phyloP scores from a whole-genome alignment of 768 basidiomycete genomes.

The Gloeophyllum trabeum region DNA sequence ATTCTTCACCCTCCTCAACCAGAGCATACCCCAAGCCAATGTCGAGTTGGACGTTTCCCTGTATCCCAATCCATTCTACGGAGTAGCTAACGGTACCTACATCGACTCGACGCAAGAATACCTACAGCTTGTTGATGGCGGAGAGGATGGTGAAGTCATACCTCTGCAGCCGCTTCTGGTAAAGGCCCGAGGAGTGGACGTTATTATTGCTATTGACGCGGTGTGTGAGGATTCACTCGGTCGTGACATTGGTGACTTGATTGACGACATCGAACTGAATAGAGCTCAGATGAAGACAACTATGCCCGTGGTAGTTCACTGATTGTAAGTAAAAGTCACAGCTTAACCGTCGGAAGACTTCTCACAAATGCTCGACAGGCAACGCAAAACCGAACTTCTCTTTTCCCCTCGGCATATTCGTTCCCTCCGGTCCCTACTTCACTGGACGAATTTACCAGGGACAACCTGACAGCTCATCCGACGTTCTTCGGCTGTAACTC shows the following conservation, averaged over 20 bases:
- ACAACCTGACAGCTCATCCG: conserved; percentile 53
- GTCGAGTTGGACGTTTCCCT: conserved; percentile 3
- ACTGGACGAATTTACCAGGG: conserved; percentile 37
- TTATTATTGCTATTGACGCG: conserved; percentile 67
- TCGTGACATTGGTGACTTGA: not conserved
- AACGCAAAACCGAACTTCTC: conserved; percentile 36
- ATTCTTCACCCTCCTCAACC: not conserved
- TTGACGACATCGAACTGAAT: conserved; percentile 1
- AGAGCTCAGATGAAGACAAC: not conserved
- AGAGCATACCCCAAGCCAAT: not conserved
- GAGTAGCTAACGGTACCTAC: conserved; percentile 23
- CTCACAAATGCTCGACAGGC: conserved; percentile 21
- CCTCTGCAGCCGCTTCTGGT: conserved; percentile 67
- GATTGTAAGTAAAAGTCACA: not conserved
- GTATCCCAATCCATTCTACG: not conserved
- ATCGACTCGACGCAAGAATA: conserved; percentile 38
- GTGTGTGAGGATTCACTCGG: not conserved
- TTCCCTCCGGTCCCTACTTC: conserved; percentile 56
- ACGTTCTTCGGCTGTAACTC: conserved; percentile 68
- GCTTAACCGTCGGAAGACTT: not conserved
- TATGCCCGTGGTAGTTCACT: not conserved
- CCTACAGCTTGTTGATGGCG: conserved; percentile 62
- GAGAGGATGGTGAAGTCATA: conserved; percentile 60
- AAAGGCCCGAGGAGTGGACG: conserved; percentile 56
- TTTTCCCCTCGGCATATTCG: conserved; percentile 13